Evolutionary conservation across 148 eudicot genomes (phyloP), one percentile per base, ranked within the genome.

Genomic region (Heliosperma pusillum): DNA sequence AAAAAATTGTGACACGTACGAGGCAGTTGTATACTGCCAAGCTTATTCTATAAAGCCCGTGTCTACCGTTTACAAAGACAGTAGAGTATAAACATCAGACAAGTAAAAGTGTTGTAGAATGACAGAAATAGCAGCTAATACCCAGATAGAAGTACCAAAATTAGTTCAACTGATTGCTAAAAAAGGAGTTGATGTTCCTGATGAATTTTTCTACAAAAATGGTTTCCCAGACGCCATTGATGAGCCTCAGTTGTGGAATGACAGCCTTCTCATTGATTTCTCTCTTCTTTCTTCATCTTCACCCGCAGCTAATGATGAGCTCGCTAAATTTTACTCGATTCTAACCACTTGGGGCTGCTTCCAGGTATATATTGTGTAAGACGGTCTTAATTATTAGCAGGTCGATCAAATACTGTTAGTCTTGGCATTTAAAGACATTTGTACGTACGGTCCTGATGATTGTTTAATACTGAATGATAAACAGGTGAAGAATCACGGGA

Each of bases 401-500:
- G n/a, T n/a, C n/a, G n/a, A n/a, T n/a, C n/a, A n/a, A n/a, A n/a
- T n/a, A n/a, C n/a, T n/a, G n/a, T n/a, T n/a, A n/a, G n/a, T n/a
- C n/a, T n/a, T n/a, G n/a, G n/a, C n/a, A n/a, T n/a, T n/a, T n/a
- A n/a, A n/a, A n/a, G n/a, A n/a, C n/a, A n/a, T n/a, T n/a, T n/a
- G n/a, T n/a, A n/a, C n/a, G n/a, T n/a, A n/a, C n/a, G n/a, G n/a
- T n/a, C n/a, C n/a, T n/a, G n/a, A n/a, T n/a, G n/a, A n/a, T n/a
- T n/a, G n/a, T n/a, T n/a, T n/a, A n/a, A n/a, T n/a, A n/a, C n/a
- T n/a, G n/a, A n/a, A n/a, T n/a, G n/a, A n/a, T n/a, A n/a, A n/a
- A n/a, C n/a, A n/a, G 76, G 76, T 44, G 15, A 73, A 40, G 62
- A 73, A 73, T 73, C 76, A 73, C 62, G 76, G 76, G 7, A 73